Percentiles rank a stretch among this genome's conserved stretches.
phyloP scores from a whole-genome alignment of 1,284 basidiomycete genomes.

The Cryptococcus sp. region DNA sequence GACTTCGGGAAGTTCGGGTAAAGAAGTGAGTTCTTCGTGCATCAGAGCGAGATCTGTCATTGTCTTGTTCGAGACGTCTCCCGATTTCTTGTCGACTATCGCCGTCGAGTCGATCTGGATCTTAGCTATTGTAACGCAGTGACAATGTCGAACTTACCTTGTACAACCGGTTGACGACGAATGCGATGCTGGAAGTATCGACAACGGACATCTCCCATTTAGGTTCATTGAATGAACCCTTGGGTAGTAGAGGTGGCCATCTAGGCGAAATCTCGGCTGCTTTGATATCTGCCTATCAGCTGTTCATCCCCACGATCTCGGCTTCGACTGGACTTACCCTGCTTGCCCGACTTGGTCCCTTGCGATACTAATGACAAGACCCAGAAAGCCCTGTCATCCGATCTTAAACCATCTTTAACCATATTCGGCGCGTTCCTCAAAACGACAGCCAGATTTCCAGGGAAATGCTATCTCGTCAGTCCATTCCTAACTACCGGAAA shows the following conservation, averaged over 20 bases:
- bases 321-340: slow-evolving; percentile 51
- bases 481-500: not conserved
- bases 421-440: slow-evolving; percentile 62
- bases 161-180: slow-evolving; percentile 66
- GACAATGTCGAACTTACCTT: slow-evolving; percentile 56
- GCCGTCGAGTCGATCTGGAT: slow-evolving; percentile 58
- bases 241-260: slow-evolving; percentile 63
- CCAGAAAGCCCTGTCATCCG: slow-evolving; percentile 54
- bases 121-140: not conserved
- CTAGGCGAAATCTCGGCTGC: slow-evolving; percentile 60
- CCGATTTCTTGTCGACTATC: slow-evolving; percentile 59
- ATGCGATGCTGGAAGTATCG: slow-evolving; percentile 66
- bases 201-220: slow-evolving; percentile 69
- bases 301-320: not conserved
- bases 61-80: slow-evolving; percentile 42
- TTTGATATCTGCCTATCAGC: slow-evolving; percentile 56
- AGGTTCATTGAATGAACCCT: slow-evolving; percentile 54
- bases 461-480: slow-evolving; percentile 64
- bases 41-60: slow-evolving; percentile 52
- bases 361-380: slow-evolving; percentile 70
- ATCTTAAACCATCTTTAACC: slow-evolving; percentile 50
- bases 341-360: slow-evolving; percentile 57
- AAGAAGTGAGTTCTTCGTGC: slow-evolving; percentile 53
- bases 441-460: slow-evolving; percentile 67
- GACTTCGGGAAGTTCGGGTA: slow-evolving; percentile 60